Evolutionary conservation across 2,329 filamentous ascomycete species (phyloP).

Genomic region (Cladosporium sp.): DNA sequence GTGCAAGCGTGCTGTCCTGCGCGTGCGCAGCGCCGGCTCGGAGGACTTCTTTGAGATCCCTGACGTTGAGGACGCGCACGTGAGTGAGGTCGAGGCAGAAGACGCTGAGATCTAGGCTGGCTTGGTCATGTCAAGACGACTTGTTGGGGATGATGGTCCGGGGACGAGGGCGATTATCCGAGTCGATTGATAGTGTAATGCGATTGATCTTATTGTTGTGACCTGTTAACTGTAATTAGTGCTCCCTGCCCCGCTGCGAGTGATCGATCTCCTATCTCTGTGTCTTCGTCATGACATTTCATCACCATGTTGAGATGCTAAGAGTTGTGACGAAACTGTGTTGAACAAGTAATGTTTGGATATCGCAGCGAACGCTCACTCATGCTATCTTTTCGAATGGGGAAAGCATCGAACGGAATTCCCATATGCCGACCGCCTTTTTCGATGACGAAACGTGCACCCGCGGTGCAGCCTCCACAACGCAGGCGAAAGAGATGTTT

Average conservation of each 20-base stretch:
- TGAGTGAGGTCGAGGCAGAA: not conserved
- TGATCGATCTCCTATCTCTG: not conserved
- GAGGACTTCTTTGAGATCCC: slow-evolving; percentile 16
- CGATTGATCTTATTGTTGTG: not conserved
- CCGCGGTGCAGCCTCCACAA: not conserved
- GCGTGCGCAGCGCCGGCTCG: slow-evolving; percentile 13
- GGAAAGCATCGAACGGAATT: not conserved
- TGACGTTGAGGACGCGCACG: slow-evolving; percentile 8
- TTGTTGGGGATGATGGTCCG: not conserved
- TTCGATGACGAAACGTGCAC: not conserved
- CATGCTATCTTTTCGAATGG: not conserved
- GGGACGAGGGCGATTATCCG: not conserved
- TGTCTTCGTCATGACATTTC: not conserved
- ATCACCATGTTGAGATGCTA: not conserved
- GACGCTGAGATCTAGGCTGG: not conserved
- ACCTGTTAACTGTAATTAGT: not conserved
- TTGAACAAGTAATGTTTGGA: slow-evolving; percentile 1
- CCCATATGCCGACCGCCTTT: not conserved
- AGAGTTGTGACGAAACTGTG: not conserved
- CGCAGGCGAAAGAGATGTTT: not conserved
- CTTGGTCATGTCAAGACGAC: not conserved
- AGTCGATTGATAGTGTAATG: not conserved
- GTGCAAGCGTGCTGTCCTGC: not conserved
- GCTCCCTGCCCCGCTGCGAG: not conserved
- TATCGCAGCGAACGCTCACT: slow-evolving; percentile 5